phyloP scores from a whole-genome alignment of 169 alveolate species.

The Cryptosporidium bovis region DNA sequence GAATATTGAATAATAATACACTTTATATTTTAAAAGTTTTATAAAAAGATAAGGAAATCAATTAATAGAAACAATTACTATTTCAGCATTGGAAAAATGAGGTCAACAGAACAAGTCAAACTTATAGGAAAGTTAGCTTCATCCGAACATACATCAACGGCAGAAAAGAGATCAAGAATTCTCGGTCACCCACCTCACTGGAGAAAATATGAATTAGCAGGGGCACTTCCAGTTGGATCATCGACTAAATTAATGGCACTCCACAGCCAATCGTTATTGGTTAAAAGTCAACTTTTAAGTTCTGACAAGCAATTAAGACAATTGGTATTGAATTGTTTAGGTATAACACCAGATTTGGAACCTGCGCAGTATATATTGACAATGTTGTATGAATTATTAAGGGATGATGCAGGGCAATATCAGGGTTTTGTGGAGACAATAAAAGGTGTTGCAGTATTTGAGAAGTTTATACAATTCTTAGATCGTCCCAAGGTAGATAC shows the following conservation, averaged over 20 bases:
- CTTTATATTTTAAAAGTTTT: not conserved
- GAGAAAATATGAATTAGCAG: slow-evolving; percentile 72
- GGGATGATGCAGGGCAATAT: slow-evolving; percentile 74
- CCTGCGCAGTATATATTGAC: slow-evolving; percentile 69
- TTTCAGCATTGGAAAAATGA: slow-evolving; percentile 41
- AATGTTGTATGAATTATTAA: slow-evolving; percentile 63
- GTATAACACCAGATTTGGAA: slow-evolving; percentile 68
- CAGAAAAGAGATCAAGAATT: slow-evolving; percentile 69
- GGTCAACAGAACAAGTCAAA: slow-evolving; percentile 74
- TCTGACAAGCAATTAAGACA: slow-evolving; percentile 65
- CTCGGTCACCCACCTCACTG: slow-evolving; percentile 71
- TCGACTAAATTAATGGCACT: slow-evolving; percentile 60
- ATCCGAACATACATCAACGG: slow-evolving; percentile 73
- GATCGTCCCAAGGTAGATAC: slow-evolving; percentile 73
- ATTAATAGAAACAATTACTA: slow-evolving; percentile 39
- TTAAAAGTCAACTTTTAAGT: slow-evolving; percentile 61
- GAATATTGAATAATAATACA: too few relatives aligned
- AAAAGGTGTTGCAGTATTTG: slow-evolving; percentile 71
- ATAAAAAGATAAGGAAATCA: slow-evolving; percentile 6
- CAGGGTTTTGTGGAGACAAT: slow-evolving; percentile 70
- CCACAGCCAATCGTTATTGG: slow-evolving; percentile 60
- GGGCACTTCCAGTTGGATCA: slow-evolving; percentile 70
- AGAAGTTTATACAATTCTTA: slow-evolving; percentile 56
- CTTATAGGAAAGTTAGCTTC: slow-evolving; percentile 71
- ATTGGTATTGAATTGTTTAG: slow-evolving; percentile 57